Percentiles rank a stretch among this genome's conserved stretches.
Conservation (phyloP, 2,329 filamentous ascomycete species). For the Lasiodiplodia sp. region DNA sequence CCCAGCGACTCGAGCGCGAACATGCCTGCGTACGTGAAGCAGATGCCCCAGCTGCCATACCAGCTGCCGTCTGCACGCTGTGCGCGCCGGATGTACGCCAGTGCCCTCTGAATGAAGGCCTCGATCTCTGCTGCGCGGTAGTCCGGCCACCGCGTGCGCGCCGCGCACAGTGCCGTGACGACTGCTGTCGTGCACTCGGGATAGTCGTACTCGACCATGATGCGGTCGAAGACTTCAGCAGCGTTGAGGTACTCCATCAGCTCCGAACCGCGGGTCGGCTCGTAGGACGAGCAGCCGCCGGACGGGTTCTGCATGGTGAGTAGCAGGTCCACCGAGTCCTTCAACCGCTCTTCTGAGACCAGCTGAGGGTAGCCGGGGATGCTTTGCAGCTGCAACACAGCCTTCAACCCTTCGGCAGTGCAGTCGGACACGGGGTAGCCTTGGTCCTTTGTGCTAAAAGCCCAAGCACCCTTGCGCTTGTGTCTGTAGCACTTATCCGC, state of each 20-base stretch:
- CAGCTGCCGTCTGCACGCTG: conserved; percentile 87
- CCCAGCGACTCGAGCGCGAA: conserved; percentile 90
- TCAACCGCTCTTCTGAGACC: conserved; percentile 78
- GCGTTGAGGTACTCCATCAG: conserved; percentile 88
- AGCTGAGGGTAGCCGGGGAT: conserved; percentile 76
- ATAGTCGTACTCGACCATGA: conserved; percentile 99
- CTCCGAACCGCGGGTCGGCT: conserved; percentile 78
- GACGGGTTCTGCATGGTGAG: conserved; percentile 88
- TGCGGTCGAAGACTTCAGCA: conserved; percentile 93
- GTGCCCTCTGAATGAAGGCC: conserved; percentile 73
- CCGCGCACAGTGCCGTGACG: conserved; percentile 84
- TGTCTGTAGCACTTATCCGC: conserved; percentile 87
- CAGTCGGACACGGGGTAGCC: conserved; percentile 97
- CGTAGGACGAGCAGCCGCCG: conserved; percentile 90
- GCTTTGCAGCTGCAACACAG: conserved; percentile 83
- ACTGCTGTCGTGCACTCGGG: conserved; percentile 97
- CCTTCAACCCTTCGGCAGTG: conserved; percentile 87
- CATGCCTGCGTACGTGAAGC: conserved; percentile 97
- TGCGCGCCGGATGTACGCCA: conserved; percentile 81
- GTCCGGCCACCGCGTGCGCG: conserved; percentile 79
- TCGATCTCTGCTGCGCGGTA: conserved; percentile 81
- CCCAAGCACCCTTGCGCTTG: conserved; percentile 91
- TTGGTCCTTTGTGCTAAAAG: conserved; percentile 90
- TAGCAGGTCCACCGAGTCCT: conserved; percentile 88
- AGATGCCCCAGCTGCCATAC: conserved; percentile 98